phyloP scores from a whole-genome alignment of 768 basidiomycete species.

The Vararia minispora region DNA sequence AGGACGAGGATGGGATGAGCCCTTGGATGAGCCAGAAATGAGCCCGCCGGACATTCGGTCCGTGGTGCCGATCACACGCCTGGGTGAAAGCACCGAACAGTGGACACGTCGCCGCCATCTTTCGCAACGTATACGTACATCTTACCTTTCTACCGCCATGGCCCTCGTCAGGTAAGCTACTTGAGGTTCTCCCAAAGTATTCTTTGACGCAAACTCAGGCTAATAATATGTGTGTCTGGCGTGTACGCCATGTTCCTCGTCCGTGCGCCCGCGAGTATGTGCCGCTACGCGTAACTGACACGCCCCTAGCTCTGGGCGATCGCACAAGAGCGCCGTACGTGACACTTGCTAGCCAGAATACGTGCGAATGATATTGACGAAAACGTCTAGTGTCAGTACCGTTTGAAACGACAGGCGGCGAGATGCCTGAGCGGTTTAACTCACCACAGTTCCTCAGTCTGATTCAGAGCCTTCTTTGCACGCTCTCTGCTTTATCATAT shows the following conservation, averaged over 20 bases:
- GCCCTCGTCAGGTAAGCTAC: slow-evolving; percentile 7
- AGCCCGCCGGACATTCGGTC: no score
- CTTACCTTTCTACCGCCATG: slow-evolving; percentile 3
- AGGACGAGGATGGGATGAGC: no score
- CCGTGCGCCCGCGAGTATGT: background rate
- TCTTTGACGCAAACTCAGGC: slow-evolving; percentile 2
- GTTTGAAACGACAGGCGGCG: slow-evolving; percentile 59
- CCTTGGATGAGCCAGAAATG: no score
- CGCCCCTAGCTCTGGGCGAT: slow-evolving; percentile 72
- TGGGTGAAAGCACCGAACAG: no score
- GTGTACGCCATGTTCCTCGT: slow-evolving; percentile 16
- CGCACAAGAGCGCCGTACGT: slow-evolving; percentile 84
- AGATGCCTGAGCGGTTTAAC: slow-evolving; percentile 61
- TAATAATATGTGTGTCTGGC: slow-evolving; percentile 12
- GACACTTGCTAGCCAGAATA: slow-evolving; percentile 2
- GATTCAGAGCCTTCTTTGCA: slow-evolving; percentile 71
- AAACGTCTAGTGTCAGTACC: slow-evolving; percentile 65
- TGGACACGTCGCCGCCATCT: no score
- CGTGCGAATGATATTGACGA: background rate
- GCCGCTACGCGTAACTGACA: background rate
- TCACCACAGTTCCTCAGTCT: slow-evolving; percentile 81
- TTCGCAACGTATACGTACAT: no score
- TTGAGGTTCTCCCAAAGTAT: background rate
- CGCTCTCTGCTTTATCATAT: slow-evolving; percentile 67
- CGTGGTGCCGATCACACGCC: no score